Evolutionary conservation across 108 stramenopile genomes (phyloP).

Genomic region (Cyclotella atomus): DNA sequence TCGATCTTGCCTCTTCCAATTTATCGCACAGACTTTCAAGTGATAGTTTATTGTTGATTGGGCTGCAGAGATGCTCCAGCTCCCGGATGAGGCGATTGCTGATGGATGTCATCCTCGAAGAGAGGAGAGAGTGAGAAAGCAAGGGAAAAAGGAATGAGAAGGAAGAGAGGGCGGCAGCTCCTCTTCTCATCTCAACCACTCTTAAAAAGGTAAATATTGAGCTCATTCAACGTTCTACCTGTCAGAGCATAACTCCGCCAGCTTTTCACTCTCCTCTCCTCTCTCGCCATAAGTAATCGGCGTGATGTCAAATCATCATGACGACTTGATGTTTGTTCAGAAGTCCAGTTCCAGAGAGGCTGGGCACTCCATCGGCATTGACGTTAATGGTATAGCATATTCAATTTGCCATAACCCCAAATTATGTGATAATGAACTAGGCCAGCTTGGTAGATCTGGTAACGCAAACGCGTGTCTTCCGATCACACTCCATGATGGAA

Average conservation of each 20-base stretch:
- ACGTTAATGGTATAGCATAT: conserved; percentile 19
- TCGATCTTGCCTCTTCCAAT: not conserved
- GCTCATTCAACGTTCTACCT: no score
- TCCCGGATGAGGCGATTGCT: not conserved
- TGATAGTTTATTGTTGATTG: not conserved
- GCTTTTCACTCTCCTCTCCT: no score
- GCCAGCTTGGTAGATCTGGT: conserved; percentile 31
- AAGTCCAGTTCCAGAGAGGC: conserved; percentile 31
- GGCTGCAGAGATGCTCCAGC: not conserved
- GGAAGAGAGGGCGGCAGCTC: no score
- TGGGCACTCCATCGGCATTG: conserved; percentile 31
- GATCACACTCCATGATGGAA: conserved; percentile 4
- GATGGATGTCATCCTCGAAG: not conserved
- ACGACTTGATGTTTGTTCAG: conserved; percentile 1
- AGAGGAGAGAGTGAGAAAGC: no score
- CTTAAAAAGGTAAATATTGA: no score
- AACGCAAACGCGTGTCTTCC: conserved; percentile 13
- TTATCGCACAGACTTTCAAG: not conserved
- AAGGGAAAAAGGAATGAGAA: no score
- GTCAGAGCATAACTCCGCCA: no score
- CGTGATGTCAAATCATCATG: no score
- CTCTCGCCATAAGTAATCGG: no score
- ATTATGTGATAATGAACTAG: conserved; percentile 33
- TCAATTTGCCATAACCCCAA: conserved; percentile 25
- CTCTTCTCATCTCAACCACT: no score